Percentiles rank a stretch among this genome's conserved stretches.
phyloP scores from a whole-genome alignment of 177 flowering plant genomes.

The Telopea speciosissima region DNA sequence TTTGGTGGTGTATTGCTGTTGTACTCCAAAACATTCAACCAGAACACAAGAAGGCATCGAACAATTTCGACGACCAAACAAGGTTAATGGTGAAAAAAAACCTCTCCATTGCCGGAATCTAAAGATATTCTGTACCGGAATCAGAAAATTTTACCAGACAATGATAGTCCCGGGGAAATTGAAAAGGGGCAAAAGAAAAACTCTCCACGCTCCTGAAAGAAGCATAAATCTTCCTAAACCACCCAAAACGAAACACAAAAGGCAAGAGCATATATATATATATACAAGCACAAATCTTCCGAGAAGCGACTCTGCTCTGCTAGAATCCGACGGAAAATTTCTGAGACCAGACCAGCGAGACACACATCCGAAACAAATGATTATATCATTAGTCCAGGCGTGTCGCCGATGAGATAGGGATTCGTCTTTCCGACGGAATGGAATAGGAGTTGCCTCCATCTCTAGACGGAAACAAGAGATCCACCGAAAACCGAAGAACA shows the following conservation, averaged over 20 bases:
- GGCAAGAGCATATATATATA: no score
- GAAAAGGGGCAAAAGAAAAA: no score
- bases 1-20: no score
- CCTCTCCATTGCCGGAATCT: no score
- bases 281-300: background rate
- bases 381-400: background rate
- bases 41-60: no score
- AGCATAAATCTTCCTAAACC: no score
- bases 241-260: background rate
- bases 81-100: no score
- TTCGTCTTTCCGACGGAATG: background rate
- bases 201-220: no score
- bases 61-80: no score
- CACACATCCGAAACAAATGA: background rate
- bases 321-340: background rate
- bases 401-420: background rate
- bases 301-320: background rate
- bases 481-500: background rate
- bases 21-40: no score
- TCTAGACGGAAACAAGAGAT: background rate
- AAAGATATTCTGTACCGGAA: no score
- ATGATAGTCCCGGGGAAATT: background rate
- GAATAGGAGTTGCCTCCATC: background rate
- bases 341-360: background rate
- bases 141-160: background rate